Conservation (phyloP, 768 basidiomycete genomes). For the Boletus rubescentipes region DNA sequence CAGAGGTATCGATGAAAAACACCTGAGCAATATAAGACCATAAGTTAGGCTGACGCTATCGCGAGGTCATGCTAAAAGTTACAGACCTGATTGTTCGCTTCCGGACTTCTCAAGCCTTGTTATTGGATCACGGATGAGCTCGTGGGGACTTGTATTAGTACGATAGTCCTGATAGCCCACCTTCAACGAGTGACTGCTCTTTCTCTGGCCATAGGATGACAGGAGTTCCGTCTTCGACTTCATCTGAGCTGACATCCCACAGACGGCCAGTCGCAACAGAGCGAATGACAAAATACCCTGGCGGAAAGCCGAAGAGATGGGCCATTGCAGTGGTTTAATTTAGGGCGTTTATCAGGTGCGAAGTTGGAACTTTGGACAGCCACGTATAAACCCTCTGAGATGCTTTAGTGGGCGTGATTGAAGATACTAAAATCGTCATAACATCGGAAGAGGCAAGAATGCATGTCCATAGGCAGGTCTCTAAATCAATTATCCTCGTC, state of each 20-base stretch:
- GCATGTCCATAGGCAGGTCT: not conserved
- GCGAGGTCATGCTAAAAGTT: not conserved
- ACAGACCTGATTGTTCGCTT: slow-evolving; percentile 71
- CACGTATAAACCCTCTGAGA: too few relatives aligned
- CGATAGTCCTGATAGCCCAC: slow-evolving; percentile 37
- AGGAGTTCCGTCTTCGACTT: slow-evolving; percentile 39
- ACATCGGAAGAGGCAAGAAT: too few relatives aligned
- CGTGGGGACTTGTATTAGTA: not conserved
- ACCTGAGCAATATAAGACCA: slow-evolving; percentile 45
- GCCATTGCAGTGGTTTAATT: slow-evolving; percentile 11
- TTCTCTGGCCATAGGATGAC: slow-evolving; percentile 70
- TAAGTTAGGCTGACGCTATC: not conserved
- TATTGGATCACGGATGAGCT: slow-evolving; percentile 15
- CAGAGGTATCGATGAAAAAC: slow-evolving; percentile 79
- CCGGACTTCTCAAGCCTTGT: slow-evolving; percentile 63
- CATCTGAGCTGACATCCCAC: slow-evolving; percentile 36
- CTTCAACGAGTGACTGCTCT: slow-evolving; percentile 76
- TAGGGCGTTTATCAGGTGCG: not conserved
- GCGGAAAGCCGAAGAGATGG: slow-evolving; percentile 34
- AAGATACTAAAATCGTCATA: too few relatives aligned
- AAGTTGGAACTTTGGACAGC: too few relatives aligned
- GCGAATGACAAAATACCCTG: slow-evolving; percentile 42
- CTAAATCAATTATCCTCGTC: slow-evolving; percentile 14
- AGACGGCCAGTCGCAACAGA: slow-evolving; percentile 36
- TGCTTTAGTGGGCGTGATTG: too few relatives aligned